Conservation (phyloP, 768 basidiomycete species). For the Auricularia sp. region DNA sequence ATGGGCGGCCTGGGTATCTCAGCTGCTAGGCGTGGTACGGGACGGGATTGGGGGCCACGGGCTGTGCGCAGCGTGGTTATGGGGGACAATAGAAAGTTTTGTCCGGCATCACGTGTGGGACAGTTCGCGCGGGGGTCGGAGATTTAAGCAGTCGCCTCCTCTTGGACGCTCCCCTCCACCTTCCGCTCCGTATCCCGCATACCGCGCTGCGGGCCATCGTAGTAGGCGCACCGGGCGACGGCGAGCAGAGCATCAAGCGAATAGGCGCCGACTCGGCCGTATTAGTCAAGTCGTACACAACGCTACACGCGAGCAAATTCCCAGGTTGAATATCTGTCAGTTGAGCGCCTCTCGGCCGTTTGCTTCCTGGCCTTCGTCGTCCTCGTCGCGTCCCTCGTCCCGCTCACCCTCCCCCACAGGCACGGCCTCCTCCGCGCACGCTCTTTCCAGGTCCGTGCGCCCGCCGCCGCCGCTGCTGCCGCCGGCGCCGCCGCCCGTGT, state of each 20-base stretch:
- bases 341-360: not conserved
- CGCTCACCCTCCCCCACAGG: slow-evolving; percentile 26
- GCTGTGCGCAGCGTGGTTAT: no score
- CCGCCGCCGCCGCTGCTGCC: not conserved
- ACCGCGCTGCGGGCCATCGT: not conserved
- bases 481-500: not conserved
- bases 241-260: not conserved
- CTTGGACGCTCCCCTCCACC: not conserved
- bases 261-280: not conserved
- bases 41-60: no score
- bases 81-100: no score
- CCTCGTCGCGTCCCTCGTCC: not conserved
- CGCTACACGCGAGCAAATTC: not conserved
- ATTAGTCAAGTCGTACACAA: not conserved
- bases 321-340: not conserved
- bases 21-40: no score
- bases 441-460: not conserved
- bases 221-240: not conserved
- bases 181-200: not conserved
- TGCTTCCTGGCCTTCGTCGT: not conserved
- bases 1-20: no score
- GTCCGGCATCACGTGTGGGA: no score
- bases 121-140: no score
- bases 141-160: not conserved
- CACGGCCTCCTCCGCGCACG: slow-evolving; percentile 57